Evolutionary conservation across 495 filamentous ascomycete species (phyloP).

Genomic region (Neurospora sp.): DNA sequence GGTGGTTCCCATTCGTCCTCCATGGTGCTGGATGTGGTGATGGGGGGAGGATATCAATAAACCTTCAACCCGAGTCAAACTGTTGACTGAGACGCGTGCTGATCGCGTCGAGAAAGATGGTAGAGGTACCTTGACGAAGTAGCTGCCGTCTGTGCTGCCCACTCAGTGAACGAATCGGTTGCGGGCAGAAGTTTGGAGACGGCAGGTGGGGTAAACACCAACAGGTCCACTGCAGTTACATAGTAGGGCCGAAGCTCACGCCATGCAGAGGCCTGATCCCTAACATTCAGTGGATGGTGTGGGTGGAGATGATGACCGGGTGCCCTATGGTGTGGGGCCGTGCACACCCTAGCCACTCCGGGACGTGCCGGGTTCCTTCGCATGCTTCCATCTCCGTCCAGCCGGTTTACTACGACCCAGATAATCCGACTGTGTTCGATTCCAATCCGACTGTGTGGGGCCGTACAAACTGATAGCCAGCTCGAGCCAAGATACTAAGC

Average conservation of each 20-base stretch:
- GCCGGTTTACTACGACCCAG: no score
- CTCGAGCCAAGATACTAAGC: no score
- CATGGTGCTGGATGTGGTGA: constrained; percentile 4
- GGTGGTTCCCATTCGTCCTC: constrained; percentile 21
- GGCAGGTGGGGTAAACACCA: neutral
- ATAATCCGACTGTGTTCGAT: no score
- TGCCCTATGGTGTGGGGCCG: neutral
- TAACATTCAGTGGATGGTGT: neutral
- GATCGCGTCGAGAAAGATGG: neutral
- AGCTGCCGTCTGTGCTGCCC: neutral
- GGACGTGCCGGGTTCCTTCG: neutral
- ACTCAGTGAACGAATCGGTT: neutral
- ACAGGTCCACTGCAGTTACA: neutral
- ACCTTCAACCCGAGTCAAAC: neutral
- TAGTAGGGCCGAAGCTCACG: neutral
- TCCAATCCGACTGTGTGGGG: no score
- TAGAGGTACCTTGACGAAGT: neutral
- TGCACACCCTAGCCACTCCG: neutral
- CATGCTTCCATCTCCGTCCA: neutral
- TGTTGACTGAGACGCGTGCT: neutral
- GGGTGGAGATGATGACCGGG: neutral
- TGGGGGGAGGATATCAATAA: neutral
- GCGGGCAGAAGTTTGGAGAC: neutral
- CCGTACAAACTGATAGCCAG: no score
- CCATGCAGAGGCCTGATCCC: neutral